A percentile compares a stretch with the other conserved stretches of the same genome.
Evolutionary conservation across 169 alveolate species (phyloP).

Genomic region (Plasmodium cynomolgi): DNA sequence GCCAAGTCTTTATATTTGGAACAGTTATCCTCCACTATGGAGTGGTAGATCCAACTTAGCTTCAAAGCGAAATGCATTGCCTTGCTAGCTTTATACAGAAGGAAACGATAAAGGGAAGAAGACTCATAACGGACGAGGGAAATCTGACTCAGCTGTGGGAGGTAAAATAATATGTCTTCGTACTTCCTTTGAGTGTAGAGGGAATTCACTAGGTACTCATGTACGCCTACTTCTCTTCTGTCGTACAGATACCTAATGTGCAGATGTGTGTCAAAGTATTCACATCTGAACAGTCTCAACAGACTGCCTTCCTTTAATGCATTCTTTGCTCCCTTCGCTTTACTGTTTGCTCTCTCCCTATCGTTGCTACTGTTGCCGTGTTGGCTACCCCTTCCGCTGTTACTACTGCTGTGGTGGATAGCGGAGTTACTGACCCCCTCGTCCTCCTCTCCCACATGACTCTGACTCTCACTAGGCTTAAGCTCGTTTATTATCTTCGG

Average conservation of each 20-base stretch:
- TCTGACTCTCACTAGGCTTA: neutral
- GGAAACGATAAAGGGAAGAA: conserved; percentile 86
- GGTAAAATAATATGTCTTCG: conserved; percentile 86
- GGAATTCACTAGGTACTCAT: conserved; percentile 91
- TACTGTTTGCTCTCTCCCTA: neutral
- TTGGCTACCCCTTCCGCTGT: neutral
- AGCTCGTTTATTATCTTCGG: conserved; percentile 63
- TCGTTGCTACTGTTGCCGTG: neutral
- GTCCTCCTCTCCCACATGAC: neutral
- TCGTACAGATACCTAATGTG: conserved; percentile 91
- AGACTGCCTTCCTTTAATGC: conserved; percentile 86
- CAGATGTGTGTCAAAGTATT: conserved; percentile 90
- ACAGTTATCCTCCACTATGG: conserved; percentile 85
- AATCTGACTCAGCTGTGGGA: conserved; percentile 87
- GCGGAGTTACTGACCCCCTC: neutral
- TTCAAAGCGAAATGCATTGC: conserved; percentile 92
- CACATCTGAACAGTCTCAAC: conserved; percentile 90
- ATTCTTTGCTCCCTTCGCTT: neutral
- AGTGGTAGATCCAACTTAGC: conserved; percentile 90
- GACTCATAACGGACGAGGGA: conserved; percentile 82
- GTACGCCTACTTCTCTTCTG: conserved; percentile 91
- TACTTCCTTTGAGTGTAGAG: conserved; percentile 88
- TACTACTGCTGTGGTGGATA: neutral
- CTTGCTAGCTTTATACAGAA: conserved; percentile 88
- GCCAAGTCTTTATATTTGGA: conserved; percentile 84